phyloP scores from a whole-genome alignment of 441 rosid genomes.

The Erodium moschatum region DNA sequence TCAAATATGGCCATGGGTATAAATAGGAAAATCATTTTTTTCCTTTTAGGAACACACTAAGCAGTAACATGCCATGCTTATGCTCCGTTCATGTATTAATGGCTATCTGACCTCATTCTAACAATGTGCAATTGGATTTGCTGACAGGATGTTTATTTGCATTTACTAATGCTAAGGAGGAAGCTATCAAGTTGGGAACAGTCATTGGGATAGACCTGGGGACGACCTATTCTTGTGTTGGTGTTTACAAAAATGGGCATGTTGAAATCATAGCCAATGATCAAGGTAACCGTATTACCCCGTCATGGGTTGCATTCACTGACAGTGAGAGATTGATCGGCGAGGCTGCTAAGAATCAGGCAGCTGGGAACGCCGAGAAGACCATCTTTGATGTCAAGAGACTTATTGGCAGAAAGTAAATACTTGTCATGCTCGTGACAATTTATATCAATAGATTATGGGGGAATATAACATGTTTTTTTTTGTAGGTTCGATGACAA shows the following conservation, averaged over 20 bases:
- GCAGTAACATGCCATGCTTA: too few species aligned
- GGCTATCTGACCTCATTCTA: not conserved
- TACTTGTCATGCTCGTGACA: conserved; percentile 32
- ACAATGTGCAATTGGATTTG: not conserved
- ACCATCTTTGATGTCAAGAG: conserved; percentile 8
- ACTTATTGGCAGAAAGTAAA: conserved; percentile 4
- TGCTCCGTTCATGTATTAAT: too few species aligned
- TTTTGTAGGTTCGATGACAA: conserved; percentile 72
- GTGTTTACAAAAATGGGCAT: conserved; percentile 96
- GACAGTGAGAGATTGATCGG: conserved; percentile 7
- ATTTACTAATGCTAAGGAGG: not conserved
- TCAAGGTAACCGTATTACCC: conserved; percentile 93
- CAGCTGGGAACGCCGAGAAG: conserved; percentile 2
- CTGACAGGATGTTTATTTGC: not conserved
- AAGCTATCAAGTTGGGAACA: conserved; percentile 1
- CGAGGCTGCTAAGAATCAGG: conserved; percentile 3
- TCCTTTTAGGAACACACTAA: not conserved
- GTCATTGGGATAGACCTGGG: conserved; percentile 72
- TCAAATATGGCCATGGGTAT: not conserved
- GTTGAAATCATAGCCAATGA: conserved; percentile 97
- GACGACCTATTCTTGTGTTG: conserved; percentile 44
- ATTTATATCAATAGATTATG: conserved; percentile 50
- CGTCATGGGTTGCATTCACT: conserved; percentile 10
- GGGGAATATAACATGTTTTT: conserved; percentile 11
- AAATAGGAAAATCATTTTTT: not conserved